phyloP scores from a whole-genome alignment of 1,284 basidiomycete species.

The Anthracocystis setariae region DNA sequence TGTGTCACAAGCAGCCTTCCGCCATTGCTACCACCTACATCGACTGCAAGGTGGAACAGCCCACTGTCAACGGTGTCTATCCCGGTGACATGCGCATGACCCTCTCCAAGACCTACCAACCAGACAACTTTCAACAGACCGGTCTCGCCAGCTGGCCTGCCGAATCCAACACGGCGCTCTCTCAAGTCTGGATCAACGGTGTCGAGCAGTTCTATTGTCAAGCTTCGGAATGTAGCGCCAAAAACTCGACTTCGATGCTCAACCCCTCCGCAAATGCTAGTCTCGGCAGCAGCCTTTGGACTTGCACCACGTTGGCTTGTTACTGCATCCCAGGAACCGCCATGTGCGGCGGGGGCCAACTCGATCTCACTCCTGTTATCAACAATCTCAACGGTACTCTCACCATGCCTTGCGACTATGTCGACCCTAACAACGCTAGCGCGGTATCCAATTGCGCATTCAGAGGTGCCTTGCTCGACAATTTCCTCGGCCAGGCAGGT shows the following conservation, averaged over 20 bases:
- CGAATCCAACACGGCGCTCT: slow-evolving; percentile 44
- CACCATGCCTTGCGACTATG: slow-evolving; percentile 58
- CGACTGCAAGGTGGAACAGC: slow-evolving; percentile 46
- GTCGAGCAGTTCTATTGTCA: slow-evolving; percentile 62
- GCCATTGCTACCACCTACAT: slow-evolving; percentile 49
- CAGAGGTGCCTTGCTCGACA: slow-evolving; percentile 40
- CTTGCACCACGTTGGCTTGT: slow-evolving; percentile 51
- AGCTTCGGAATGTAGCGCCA: slow-evolving; percentile 40
- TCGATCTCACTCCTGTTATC: slow-evolving; percentile 51
- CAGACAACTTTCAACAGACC: slow-evolving; percentile 38
- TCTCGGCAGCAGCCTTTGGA: slow-evolving; percentile 46
- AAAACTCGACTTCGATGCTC: slow-evolving; percentile 40
- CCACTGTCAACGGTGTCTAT: slow-evolving; percentile 49
- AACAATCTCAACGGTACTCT: slow-evolving; percentile 51
- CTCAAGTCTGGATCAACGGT: slow-evolving; percentile 55
- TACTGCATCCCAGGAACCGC: slow-evolving; percentile 52
- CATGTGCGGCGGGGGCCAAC: slow-evolving; percentile 45
- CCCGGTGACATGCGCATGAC: slow-evolving; percentile 54
- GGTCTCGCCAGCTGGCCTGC: slow-evolving; percentile 50
- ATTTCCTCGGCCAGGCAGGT: slow-evolving; percentile 50
- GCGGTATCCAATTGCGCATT: slow-evolving; percentile 47
- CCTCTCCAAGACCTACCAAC: slow-evolving; percentile 46
- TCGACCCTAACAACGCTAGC: slow-evolving; percentile 37
- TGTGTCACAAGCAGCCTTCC: slow-evolving; percentile 55
- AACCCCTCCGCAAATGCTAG: slow-evolving; percentile 12